Evolutionary conservation across 257 asterid species (phyloP), one percentile per base, ranked within the genome.

Genomic region (Solanum neorickii): DNA sequence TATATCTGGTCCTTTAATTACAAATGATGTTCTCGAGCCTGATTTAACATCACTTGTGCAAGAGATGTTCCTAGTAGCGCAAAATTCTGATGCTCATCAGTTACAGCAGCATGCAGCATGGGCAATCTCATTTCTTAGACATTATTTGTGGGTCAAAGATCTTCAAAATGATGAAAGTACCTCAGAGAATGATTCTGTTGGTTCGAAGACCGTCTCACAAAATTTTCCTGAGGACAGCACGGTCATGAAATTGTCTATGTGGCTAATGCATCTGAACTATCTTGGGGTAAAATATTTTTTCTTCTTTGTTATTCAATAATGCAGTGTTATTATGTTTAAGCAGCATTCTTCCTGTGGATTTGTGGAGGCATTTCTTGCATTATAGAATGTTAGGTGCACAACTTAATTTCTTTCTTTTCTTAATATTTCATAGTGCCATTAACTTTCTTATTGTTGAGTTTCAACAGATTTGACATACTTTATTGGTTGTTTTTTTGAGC

Each of bases 111-210:
- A 90, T 92, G 99, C 98, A 65, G 95, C 99, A 74, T 96, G 99
- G 99, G 93, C 98, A 86, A 82, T 95, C 88, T 95, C 98, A 37
- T 94, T 93, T 92, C 99, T 97, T 78, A 87, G 97, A 90, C 98
- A 97, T 90, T 92, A 86, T 72, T 56, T 94, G 70, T 92, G 94
- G 89, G 89, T 93, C 87, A 88, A 89, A 84, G 93, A 89, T 87
- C 89, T 9, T 88, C 82, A 87, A 70, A 90, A 88, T 83, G 94
- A 92, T 90, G 93, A 88, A 87, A 88, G 65, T 85, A 72, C 87
- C 88, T 90, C 86, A 56, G 90, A 89, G 82, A 82, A 88, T 87
- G 94, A 89, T 86, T 86, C 94, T 60, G 90, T 78, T 87, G 91
- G 88, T 88, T 84, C 89, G 29, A 93, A 92, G 87, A 82, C 95